Evolutionary conservation across 2,329 filamentous ascomycete genomes (phyloP).

Genomic region (Colletotrichum limetticola): DNA sequence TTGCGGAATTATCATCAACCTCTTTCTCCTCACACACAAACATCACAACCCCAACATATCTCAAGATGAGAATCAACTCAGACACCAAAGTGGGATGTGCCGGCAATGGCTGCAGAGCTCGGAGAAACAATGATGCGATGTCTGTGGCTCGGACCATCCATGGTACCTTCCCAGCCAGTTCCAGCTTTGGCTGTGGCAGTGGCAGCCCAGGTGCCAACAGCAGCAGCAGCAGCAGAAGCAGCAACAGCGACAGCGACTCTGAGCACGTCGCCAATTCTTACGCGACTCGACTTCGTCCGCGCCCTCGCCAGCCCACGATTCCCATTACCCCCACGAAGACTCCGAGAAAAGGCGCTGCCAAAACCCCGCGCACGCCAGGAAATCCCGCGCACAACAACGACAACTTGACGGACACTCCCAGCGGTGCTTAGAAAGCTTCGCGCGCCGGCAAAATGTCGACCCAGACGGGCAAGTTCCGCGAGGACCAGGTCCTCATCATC

Average conservation of each 20-base stretch:
- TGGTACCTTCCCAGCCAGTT: not conserved
- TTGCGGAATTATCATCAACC: not conserved
- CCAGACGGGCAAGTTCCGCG: conserved; percentile 69
- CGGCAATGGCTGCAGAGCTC: conserved; percentile 12
- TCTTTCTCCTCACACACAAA: not conserved
- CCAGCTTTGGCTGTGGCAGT: conserved; percentile 11
- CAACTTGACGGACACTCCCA: not conserved
- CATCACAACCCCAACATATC: not conserved
- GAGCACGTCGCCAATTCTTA: conserved; percentile 13
- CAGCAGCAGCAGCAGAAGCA: conserved; percentile 10
- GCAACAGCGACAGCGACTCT: conserved; percentile 7
- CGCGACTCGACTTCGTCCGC: conserved; percentile 30
- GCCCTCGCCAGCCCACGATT: conserved; percentile 4
- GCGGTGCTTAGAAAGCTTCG: conserved; percentile 3
- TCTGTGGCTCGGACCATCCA: conserved; percentile 18
- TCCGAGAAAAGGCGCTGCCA: not conserved
- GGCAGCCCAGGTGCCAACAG: conserved; percentile 23
- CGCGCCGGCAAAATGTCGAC: conserved; percentile 58
- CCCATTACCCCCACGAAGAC: conserved; percentile 24
- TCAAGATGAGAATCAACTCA: conserved; percentile 2
- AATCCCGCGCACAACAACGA: not conserved
- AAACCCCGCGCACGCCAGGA: conserved; percentile 2
- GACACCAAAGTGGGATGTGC: not conserved
- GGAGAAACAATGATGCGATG: conserved; percentile 22
- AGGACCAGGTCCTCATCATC: conserved; percentile 76